Conservation (phyloP, 1,284 basidiomycete species). For the Moesziomyces globuligerus region DNA sequence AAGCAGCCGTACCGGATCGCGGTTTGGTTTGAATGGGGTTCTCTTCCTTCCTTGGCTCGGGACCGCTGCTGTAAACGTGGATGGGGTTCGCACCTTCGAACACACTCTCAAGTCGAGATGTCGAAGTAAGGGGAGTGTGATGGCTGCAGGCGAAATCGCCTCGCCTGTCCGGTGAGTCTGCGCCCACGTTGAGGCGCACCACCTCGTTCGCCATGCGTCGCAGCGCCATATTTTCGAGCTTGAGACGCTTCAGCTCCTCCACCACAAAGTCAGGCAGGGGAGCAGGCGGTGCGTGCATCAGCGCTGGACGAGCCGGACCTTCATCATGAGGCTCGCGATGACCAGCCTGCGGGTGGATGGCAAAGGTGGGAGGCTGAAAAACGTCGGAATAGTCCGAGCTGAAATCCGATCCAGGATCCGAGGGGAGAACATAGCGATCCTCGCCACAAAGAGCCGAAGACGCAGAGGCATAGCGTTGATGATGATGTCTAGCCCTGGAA, state of each 20-base stretch:
- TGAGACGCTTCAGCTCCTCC: conserved; percentile 39
- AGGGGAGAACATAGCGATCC: conserved; percentile 13
- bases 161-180: conserved; percentile 1
- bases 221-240: conserved; percentile 46
- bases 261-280: conserved; percentile 29
- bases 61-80: conserved; percentile 11
- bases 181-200: conserved; percentile 10
- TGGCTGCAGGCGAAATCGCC: conserved; percentile 4
- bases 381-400: conserved; percentile 37
- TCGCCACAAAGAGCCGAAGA: conserved; percentile 27
- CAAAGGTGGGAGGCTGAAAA: conserved; percentile 10
- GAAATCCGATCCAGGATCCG: conserved; percentile 37
- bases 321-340: conserved; percentile 3
- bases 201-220: conserved; percentile 35
- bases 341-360: conserved; percentile 1
- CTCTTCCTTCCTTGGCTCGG: not conserved
- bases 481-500: conserved; percentile 3
- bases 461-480: conserved; percentile 25
- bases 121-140: conserved; percentile 12
- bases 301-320: conserved; percentile 1
- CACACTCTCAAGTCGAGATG: conserved; percentile 21
- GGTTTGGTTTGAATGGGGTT: not conserved
- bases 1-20: conserved; percentile 23
- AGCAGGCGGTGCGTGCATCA: conserved; percentile 5
- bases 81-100: conserved; percentile 24